Base-by-base conservation (phyloP, 306 rosid species). In the Fragaria iinumae region DNA sequence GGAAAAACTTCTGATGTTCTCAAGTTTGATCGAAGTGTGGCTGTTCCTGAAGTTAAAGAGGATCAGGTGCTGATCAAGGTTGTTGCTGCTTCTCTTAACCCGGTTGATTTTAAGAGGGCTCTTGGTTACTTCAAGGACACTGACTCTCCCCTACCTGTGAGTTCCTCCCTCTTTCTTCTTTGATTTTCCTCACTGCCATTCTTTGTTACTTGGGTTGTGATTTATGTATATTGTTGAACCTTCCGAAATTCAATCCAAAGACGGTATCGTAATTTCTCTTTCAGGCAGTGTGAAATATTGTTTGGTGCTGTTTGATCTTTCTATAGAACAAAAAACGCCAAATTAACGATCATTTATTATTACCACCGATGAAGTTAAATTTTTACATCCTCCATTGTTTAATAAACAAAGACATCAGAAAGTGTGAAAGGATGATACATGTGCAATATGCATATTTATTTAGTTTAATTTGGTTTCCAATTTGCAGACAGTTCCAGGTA, bases 11-110 rank as follows among this genome's bases (percentile, higher is more conserved):
- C 73, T 9, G 88, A 91, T 29, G 84, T 83, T 74, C 85, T 91
- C 52, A 89, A 84, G 72, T 76, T 89, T 3, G 92, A 83, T 60
- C 4, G 79, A 0, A 85, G 59, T 69, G 80, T 87, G 14, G 41
- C 86, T 9, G 78, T 84, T 50, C 94, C 94, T 53, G 50, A 80
- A 41, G 29, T 82, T 7, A 79, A 68, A 38, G 87, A 89, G 49
- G 83, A 91, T n/a, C 90, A 91, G 53, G 89, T 89, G 0, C 90
- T 92, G 21, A 74, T 90, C 83, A 89, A 90, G 81, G 91, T 92
- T 21, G 85, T 80, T 67, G 97, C 93, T 72, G 92, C 91, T 1
- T 39, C 93, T 14, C 78, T 92, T 52, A 92, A 92, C 69, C 97
- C 92, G 1, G 38, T 85, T 23, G 97, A 92, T 82, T 84, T 21